These are phyloP conservation scores for Mycosarcoma maydis DNA, from an alignment of 1,284 basidiomycete species.

Conservation along the genomic window DNA sequence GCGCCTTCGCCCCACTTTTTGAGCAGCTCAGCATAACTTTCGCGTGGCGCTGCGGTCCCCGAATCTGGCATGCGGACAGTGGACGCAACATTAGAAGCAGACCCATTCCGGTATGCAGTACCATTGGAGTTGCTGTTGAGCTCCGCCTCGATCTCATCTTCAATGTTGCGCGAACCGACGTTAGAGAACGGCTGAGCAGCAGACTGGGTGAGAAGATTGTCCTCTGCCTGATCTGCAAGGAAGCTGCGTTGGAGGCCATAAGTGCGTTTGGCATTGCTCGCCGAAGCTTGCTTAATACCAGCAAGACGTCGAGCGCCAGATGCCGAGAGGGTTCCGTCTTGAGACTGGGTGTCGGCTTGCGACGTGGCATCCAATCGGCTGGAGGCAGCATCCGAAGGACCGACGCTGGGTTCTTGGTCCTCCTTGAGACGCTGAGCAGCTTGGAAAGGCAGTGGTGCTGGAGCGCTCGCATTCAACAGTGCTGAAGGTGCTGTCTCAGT, in stretches of 20 bases:
- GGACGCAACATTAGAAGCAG: too few species aligned
- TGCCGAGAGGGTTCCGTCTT: constrained; percentile 9
- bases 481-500: constrained; percentile 34
- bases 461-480: constrained; percentile 1
- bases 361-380: constrained; percentile 4
- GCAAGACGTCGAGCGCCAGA: constrained; percentile 27
- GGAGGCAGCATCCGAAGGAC: constrained; percentile 16
- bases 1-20: constrained; percentile 48
- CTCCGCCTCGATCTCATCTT: constrained; percentile 48
- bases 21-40: constrained; percentile 50
- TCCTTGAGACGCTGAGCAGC: not conserved
- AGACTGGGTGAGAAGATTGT: constrained; percentile 24
- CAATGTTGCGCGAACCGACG: constrained; percentile 16
- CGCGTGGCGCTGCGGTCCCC: constrained; percentile 13
- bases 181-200: not conserved
- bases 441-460: not conserved
- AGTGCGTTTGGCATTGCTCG: constrained; percentile 39
- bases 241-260: constrained; percentile 49
- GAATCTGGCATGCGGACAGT: constrained; percentile 1
- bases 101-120: not conserved
- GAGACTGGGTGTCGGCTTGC: constrained; percentile 26
- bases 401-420: constrained; percentile 1
- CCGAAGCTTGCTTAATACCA: constrained; percentile 40
- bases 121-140: constrained; percentile 7
- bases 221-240: constrained; percentile 38